Evolutionary conservation across 139 green algal genomes (phyloP).

Genomic region (Medakamo hakoo): DNA sequence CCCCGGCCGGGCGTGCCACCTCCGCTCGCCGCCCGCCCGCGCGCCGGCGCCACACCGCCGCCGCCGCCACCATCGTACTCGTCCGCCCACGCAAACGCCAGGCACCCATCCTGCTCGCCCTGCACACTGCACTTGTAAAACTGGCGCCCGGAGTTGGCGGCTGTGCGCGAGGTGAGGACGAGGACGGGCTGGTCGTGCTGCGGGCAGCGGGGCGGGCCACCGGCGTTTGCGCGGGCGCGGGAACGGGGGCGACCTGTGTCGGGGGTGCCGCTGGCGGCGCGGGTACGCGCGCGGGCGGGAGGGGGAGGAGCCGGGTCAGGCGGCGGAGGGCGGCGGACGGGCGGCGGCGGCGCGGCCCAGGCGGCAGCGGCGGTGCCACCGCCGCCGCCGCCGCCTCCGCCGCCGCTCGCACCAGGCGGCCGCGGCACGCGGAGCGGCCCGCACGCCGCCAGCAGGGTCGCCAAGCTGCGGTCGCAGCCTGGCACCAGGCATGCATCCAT

Average conservation of each 20-base stretch:
- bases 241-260: not conserved
- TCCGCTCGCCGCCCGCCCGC: too few relatives aligned
- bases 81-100: constrained; percentile 24
- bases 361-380: too few relatives aligned
- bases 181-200: constrained; percentile 12
- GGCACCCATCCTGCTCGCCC: constrained; percentile 11
- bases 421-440: not conserved
- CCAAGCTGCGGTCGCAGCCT: not conserved
- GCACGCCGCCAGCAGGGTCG: not conserved
- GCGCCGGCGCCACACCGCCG: too few relatives aligned
- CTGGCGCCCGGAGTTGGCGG: constrained; percentile 13
- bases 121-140: constrained; percentile 26
- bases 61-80: constrained; percentile 13
- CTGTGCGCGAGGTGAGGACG: constrained; percentile 10
- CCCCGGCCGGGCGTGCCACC: too few relatives aligned
- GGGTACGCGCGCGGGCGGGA: not conserved
- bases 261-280: not conserved
- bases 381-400: too few relatives aligned
- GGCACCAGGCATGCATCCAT: constrained; percentile 7
- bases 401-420: not conserved
- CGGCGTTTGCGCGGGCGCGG: constrained; percentile 1
- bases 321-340: not conserved
- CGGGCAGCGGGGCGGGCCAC: constrained; percentile 10
- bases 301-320: not conserved
- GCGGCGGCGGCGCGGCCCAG: too few relatives aligned